A percentile compares a stretch with the other conserved stretches of the same genome.
These are phyloP conservation scores for Sarocladium strictum DNA, from an alignment of 2,329 filamentous ascomycete genomes.

Conservation along the genomic window DNA sequence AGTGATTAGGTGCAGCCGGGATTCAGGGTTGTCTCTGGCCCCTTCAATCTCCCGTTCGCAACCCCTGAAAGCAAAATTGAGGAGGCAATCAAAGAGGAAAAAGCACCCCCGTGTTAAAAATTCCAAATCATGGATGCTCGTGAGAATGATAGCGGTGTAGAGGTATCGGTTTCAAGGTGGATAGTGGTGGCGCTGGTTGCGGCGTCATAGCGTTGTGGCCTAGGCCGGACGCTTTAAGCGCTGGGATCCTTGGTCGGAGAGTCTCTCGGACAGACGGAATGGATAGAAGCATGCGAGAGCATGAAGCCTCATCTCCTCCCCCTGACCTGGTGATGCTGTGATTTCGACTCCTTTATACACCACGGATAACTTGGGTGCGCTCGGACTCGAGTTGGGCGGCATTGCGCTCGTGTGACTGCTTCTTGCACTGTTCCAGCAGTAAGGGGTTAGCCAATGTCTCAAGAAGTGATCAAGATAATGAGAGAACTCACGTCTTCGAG, in stretches of 20 bases:
- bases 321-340: not conserved
- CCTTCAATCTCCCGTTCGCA: not conserved
- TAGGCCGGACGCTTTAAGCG: not conserved
- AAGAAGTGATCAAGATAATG: slow-evolving; percentile 9
- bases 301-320: not conserved
- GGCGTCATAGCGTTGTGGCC: slow-evolving; percentile 8
- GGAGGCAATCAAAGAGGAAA: not conserved
- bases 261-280: not conserved
- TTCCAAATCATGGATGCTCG: slow-evolving; percentile 7
- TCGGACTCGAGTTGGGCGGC: slow-evolving; percentile 87
- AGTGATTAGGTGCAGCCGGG: not conserved
- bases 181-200: not conserved
- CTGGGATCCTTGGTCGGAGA: not conserved
- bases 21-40: not conserved
- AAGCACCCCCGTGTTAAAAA: not conserved
- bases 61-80: not conserved
- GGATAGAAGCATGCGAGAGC: not conserved
- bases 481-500: slow-evolving; percentile 76
- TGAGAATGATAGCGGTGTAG: slow-evolving; percentile 7
- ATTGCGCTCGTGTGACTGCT: slow-evolving; percentile 92
- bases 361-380: slow-evolving; percentile 89
- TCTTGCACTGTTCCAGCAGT: slow-evolving; percentile 65
- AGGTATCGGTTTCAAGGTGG: not conserved
- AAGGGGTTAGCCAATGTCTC: slow-evolving; percentile 3
- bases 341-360: slow-evolving; percentile 51